A percentile compares a stretch with the other conserved stretches of the same genome.
These are phyloP conservation scores for Pascua sp. DNA, from an alignment of 1,284 basidiomycete species.

Conservation along the genomic window DNA sequence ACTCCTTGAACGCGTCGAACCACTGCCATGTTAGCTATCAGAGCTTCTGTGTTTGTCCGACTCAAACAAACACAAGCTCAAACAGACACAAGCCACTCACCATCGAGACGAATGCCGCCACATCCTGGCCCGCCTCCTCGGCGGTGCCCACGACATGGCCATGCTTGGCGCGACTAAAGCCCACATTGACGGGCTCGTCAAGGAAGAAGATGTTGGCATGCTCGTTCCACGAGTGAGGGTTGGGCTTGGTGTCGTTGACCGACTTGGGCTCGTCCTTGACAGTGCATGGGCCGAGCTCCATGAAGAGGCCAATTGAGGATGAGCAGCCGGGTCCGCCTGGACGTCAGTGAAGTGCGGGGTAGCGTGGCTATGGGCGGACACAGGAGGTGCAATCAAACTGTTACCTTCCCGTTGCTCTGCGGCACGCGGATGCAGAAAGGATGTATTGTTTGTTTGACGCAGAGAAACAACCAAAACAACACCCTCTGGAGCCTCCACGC, in stretches of 20 bases:
- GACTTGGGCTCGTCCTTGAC: slow-evolving; percentile 39
- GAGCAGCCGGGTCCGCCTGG: slow-evolving; percentile 49
- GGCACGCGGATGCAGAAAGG: no score
- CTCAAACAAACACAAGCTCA: neutral
- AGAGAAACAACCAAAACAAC: neutral
- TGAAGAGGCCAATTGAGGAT: slow-evolving; percentile 52
- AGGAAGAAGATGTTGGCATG: slow-evolving; percentile 50
- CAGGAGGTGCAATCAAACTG: no score
- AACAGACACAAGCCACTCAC: slow-evolving; percentile 15
- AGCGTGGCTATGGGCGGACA: no score
- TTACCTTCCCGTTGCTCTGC: no score
- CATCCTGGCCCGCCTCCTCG: slow-evolving; percentile 67
- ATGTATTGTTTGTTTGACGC: neutral
- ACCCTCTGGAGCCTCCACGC: neutral
- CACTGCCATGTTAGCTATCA: slow-evolving; percentile 47
- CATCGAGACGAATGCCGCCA: slow-evolving; percentile 67
- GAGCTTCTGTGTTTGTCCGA: neutral
- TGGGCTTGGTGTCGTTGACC: slow-evolving; percentile 48
- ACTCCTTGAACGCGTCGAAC: slow-evolving; percentile 68
- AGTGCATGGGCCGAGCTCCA: slow-evolving; percentile 53
- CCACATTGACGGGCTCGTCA: slow-evolving; percentile 59
- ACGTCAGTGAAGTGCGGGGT: neutral
- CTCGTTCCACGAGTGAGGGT: slow-evolving; percentile 52
- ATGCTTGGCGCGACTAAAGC: slow-evolving; percentile 65
- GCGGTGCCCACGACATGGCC: slow-evolving; percentile 60